These are phyloP conservation scores for Hsuehochloa calcarea DNA, from an alignment of 176 grass and related monocot species.

Conservation along the genomic window DNA sequence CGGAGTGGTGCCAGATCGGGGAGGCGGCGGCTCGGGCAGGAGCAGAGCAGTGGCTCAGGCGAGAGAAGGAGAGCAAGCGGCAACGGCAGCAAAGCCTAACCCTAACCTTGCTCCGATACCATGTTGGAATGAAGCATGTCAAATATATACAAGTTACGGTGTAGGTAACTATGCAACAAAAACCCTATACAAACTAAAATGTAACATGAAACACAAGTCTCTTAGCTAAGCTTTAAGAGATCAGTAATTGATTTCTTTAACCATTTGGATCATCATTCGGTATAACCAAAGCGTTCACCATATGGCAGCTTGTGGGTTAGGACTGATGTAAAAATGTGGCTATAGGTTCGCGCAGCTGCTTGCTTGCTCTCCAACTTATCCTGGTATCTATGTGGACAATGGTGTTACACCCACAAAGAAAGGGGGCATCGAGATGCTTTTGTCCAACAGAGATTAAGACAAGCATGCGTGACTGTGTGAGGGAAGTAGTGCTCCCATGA, in stretches of 20 bases:
- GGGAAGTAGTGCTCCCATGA: slow-evolving; percentile 12
- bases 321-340: slow-evolving; percentile 20
- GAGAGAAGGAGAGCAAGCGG: no score
- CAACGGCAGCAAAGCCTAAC: no score
- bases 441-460: neutral
- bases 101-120: no score
- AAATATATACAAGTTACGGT: no score
- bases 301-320: slow-evolving; percentile 18
- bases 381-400: slow-evolving; percentile 19
- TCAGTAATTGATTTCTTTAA: neutral
- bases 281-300: neutral
- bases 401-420: slow-evolving; percentile 30
- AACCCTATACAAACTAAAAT: no score
- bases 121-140: no score
- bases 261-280: neutral
- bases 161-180: no score
- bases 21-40: no score
- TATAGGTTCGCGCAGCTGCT: neutral
- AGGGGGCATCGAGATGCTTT: neutral
- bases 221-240: neutral
- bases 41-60: no score
- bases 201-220: neutral
- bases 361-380: slow-evolving; percentile 20
- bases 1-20: no score
- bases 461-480: neutral